A percentile compares a stretch with the other conserved stretches of the same genome.
Conservation (phyloP, 768 basidiomycete species). For the Tulasnella sp. region DNA sequence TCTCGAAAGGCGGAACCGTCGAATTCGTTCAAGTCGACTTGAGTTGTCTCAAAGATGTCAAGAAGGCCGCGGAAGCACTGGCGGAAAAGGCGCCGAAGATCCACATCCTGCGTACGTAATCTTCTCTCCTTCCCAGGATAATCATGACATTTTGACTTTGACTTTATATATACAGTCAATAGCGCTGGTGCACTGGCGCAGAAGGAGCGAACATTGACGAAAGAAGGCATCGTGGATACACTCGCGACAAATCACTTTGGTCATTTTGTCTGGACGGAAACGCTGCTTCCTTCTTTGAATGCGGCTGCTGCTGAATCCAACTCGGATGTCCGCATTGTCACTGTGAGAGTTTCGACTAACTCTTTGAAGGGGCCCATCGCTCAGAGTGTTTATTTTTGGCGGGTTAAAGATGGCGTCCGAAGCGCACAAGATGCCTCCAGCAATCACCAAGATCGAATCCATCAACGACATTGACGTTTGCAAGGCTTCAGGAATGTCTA, state of each 20-base stretch:
- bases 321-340: constrained; percentile 51
- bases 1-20: constrained; percentile 42
- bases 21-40: constrained; percentile 45
- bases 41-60: constrained; percentile 38
- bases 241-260: constrained; percentile 34
- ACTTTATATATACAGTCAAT: constrained; percentile 37
- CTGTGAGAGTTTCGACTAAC: constrained; percentile 31
- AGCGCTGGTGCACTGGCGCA: constrained; percentile 42
- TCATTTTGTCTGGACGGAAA: constrained; percentile 45
- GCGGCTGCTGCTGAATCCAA: constrained; percentile 37
- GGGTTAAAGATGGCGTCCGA: neutral
- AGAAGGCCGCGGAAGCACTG: constrained; percentile 40
- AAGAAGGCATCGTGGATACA: constrained; percentile 10
- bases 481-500: neutral
- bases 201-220: neutral
- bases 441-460: neutral
- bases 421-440: neutral
- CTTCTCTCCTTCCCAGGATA: neutral
- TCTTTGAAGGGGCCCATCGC: neutral
- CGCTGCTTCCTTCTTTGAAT: constrained; percentile 42
- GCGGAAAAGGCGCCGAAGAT: constrained; percentile 40
- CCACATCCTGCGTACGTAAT: constrained; percentile 42
- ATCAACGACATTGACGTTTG: neutral
- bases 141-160: neutral
- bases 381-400: neutral